Evolutionary conservation across 208 protist genomes (phyloP), one percentile per base, ranked within the genome.

Genomic region (Wallacemonas sp.): DNA sequence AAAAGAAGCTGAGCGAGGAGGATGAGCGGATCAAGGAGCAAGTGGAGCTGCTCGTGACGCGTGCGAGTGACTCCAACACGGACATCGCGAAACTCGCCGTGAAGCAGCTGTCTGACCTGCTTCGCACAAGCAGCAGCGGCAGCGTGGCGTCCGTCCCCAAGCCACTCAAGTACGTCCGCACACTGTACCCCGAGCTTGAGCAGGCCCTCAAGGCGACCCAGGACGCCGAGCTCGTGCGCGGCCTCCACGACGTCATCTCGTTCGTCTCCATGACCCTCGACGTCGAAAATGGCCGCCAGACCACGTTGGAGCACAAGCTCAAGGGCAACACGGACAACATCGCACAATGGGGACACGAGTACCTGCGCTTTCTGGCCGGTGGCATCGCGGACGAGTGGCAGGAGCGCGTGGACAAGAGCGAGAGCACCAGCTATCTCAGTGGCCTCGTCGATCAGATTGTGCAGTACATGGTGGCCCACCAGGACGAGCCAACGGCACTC

Each of bases 61-160:
- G 92, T 23, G 69, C 80, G 1, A 72, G 70, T 12, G 97, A 98
- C 57, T 65, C 39, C 30, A 90, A 98, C 62, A 52, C 54, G 9
- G 85, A 65, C 8, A 71, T 99, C 24, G 83, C 89, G 24, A 80
- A 76, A 32, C 56, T 81, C n/a, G 97, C 98, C 0, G 75, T 99
- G 32, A 81, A 97, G 34, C 83, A 88, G 41, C 77, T 99, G 21
- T 85, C 87, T 21, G 90, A 87, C 16, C 83, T 99, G 66, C 96
- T 99, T 48, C 89, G 89, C 44, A 94, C 89, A n/a, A 82, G 92
- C 47, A 99, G 97, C 39, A 91, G 93, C 12, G 93, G 93, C 2
- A 99, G 98, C 41, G 98, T 99, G 76, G 99, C 98, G 0, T 98
- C 98, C 3, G 97, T 99, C 32, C 99, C 99, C 33, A 99, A 99